Conservation (phyloP, 208 protist genomes). For the Tritrichomonas foetus region DNA sequence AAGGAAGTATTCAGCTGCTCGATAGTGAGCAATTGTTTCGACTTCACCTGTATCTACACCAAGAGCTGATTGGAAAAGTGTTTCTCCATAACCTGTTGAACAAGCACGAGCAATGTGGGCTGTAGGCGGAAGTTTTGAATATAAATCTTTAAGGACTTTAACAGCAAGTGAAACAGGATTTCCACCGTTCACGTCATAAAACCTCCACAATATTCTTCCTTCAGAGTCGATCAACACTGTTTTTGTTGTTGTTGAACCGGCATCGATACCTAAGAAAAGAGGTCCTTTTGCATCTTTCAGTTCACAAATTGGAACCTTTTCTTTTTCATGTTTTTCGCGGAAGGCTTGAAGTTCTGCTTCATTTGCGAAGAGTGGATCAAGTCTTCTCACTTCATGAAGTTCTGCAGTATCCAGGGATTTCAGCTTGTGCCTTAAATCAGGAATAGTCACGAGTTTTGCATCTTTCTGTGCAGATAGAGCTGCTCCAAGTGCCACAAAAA, state of each 20-base stretch:
- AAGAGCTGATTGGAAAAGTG: neutral
- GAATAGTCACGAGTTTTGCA: neutral
- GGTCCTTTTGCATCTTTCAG: neutral
- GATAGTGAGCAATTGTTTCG: neutral
- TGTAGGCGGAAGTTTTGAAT: neutral
- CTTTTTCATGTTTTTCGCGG: neutral
- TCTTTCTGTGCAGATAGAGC: neutral
- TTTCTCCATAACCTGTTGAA: neutral
- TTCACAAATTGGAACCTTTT: neutral
- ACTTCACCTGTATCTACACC: neutral
- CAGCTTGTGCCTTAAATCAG: neutral
- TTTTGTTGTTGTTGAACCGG: neutral
- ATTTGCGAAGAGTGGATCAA: neutral
- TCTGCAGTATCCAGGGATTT: neutral
- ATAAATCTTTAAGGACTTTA: neutral
- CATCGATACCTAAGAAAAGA: neutral
- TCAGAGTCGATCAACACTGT: neutral
- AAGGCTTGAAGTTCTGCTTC: neutral
- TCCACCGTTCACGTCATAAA: neutral
- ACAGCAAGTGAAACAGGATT: neutral
- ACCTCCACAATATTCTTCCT: neutral
- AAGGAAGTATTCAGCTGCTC: neutral
- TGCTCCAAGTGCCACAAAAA: neutral
- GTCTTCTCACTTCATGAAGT: neutral
- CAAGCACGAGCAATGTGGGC: neutral